A percentile compares a stretch with the other conserved stretches of the same genome.
Conservation (phyloP, 805 yeast species). For the Cephaloascus fragrans region DNA sequence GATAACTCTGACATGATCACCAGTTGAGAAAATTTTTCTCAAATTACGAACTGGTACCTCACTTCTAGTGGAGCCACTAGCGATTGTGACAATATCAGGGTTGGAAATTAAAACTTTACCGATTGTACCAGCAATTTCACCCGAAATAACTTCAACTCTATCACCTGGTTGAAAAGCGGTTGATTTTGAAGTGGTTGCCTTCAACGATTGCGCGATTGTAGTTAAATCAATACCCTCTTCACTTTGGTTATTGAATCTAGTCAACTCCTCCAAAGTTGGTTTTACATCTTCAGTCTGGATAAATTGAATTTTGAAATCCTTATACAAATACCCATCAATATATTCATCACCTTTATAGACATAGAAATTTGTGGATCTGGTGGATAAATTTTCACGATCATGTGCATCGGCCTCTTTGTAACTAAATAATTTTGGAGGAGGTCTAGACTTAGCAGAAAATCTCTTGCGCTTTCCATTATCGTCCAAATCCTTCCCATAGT, state of each 20-base stretch:
- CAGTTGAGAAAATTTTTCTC: slow-evolving; percentile 78
- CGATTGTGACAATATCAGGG: slow-evolving; percentile 40
- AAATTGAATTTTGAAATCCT: slow-evolving; percentile 76
- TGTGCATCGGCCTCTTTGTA: slow-evolving; percentile 82
- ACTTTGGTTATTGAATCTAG: slow-evolving; percentile 61
- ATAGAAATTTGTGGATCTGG: slow-evolving; percentile 52
- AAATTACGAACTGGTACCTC: slow-evolving; percentile 78
- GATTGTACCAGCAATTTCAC: slow-evolving; percentile 85
- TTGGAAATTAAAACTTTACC: slow-evolving; percentile 71
- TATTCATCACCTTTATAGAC: slow-evolving; percentile 83
- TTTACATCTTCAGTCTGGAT: slow-evolving; percentile 74
- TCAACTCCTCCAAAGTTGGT: slow-evolving; percentile 84
- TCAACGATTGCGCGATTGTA: slow-evolving; percentile 78
- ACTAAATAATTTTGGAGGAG: slow-evolving; percentile 78
- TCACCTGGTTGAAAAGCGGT: slow-evolving; percentile 86
- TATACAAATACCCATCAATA: slow-evolving; percentile 76
- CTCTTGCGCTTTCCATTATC: slow-evolving; percentile 23
- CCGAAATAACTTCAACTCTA: slow-evolving; percentile 80
- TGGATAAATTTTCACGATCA: slow-evolving; percentile 65
- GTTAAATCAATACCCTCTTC: slow-evolving; percentile 87
- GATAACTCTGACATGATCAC: slow-evolving; percentile 91
- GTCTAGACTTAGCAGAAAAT: slow-evolving; percentile 55
- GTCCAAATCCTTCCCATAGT: slow-evolving; percentile 68
- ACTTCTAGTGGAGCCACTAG: slow-evolving; percentile 28
- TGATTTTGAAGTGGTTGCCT: slow-evolving; percentile 45